Conservation (phyloP, 805 yeast genomes). For the Myxozyma monticola region DNA sequence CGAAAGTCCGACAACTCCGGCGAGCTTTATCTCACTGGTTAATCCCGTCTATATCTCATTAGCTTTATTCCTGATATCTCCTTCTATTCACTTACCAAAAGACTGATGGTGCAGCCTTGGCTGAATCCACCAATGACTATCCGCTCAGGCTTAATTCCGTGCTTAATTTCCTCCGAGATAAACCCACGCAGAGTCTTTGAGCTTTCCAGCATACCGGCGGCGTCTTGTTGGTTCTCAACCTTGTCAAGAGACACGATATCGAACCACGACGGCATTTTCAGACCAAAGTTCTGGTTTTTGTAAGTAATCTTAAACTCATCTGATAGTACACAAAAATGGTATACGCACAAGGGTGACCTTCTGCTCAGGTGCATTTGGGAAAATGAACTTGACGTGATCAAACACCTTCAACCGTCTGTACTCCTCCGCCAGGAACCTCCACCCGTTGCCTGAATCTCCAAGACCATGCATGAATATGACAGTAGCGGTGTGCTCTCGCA, state of each 20-base stretch:
- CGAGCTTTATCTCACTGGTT: slow-evolving; percentile 60
- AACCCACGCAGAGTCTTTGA: slow-evolving; percentile 36
- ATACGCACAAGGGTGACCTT: slow-evolving; percentile 60
- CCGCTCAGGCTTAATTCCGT: slow-evolving; percentile 45
- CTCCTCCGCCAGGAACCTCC: slow-evolving; percentile 76
- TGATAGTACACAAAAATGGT: not conserved
- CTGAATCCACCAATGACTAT: slow-evolving; percentile 94
- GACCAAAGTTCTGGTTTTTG: slow-evolving; percentile 53
- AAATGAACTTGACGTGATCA: slow-evolving; percentile 66
- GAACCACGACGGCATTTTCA: slow-evolving; percentile 81
- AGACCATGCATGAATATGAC: slow-evolving; percentile 63
- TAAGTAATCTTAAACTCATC: not conserved
- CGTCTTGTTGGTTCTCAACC: slow-evolving; percentile 39
- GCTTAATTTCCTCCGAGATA: slow-evolving; percentile 37
- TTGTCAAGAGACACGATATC: slow-evolving; percentile 33
- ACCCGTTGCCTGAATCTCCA: slow-evolving; percentile 89
- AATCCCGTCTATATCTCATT: slow-evolving; percentile 44
- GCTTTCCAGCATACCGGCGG: slow-evolving; percentile 42
- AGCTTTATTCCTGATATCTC: not conserved
- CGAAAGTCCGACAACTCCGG: slow-evolving; percentile 74
- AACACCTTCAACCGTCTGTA: slow-evolving; percentile 46
- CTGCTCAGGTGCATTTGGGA: slow-evolving; percentile 82
- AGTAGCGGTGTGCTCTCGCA: slow-evolving; percentile 31
- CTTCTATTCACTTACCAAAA: slow-evolving; percentile 45
- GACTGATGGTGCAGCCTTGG: slow-evolving; percentile 84